Evolutionary conservation across 1,284 basidiomycete species (phyloP), one percentile per base, ranked within the genome.

Genomic region (Leccinum pallidistipes): DNA sequence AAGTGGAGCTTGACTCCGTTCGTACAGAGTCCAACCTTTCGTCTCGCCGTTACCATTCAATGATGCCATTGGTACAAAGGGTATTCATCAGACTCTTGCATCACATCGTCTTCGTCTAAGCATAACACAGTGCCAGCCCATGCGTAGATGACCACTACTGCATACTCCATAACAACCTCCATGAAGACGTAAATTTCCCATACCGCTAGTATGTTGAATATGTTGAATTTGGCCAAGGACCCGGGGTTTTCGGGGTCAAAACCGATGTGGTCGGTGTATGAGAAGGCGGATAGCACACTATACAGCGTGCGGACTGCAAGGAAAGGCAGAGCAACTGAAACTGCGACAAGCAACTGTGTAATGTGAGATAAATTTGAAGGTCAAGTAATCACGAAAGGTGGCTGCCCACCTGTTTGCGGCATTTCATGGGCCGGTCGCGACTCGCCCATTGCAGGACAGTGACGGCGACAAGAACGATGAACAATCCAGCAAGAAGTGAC

Each of bases 101-200:
- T 16, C 43, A 60, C 55, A 57, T 72, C 73, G 57, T 77, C 79
- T 62, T 75, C 64, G 29, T 75, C 61, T 58, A 79, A 63, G 51
- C 63, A 73, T 16, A 75, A 60, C 27, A 64, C 11, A 12, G 68
- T 67, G 18, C 76, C 77, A 0, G 81, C 79, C 58, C 81, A 66
- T 14, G 80, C 69, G 69, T 85, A 88, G 56, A 85, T 75, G 45
- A 77, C 57, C 55, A 78, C 77, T n/a, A 80, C 77, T n/a, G 78
- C 69, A 64, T 78, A 84, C 70, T 88, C 87, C 81, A 83, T 83
- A 51, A 87, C 62, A 36, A 86, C 74, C 5, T 80, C 80, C 77
- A 88, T 81, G 57, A 80, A 69, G 32, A 87, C 76, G 68, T 80
- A 88, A 62, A 81, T 66, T 53, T 80, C 71, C 83, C 24, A 24